Evolutionary conservation across 2,329 filamentous ascomycete species (phyloP), one percentile per base, ranked within the genome.

Genomic region (Neonectria faginata): DNA sequence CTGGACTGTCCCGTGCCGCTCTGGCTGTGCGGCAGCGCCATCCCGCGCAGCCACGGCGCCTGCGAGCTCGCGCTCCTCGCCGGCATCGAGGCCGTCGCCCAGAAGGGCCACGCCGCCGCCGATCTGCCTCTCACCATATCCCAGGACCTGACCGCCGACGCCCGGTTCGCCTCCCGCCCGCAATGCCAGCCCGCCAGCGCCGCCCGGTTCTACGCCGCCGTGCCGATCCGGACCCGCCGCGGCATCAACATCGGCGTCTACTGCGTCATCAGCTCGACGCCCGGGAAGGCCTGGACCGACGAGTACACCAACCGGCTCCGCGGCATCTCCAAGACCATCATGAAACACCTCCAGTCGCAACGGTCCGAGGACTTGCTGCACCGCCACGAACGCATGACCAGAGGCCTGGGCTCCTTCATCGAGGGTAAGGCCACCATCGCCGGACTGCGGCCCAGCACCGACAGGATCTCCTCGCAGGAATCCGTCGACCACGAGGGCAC

Each of bases 161-260:
- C 72, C 2, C 73, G 76, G 1, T 80, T 79, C 47, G 61, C 65
- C 6, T 33, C 58, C 18, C 71, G 72, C 5, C 60, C 72, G 0
- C 76, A 72, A 16, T 73, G 74, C 11, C 67, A 58, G 9, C 57
- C 62, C 0, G 71, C 74, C 27, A 68, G 70, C 0, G 62, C 64
- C 2, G 70, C 73, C 16, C 70, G 74, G 1, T 83, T 83, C 59
- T 83, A 82, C 47, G 80, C 80, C 0, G 81, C 75, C 0, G 78
- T 81, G 0, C 81, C 82, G 2, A 81, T 83, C 12, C 76, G 79
- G 0, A 79, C 79, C 0, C 75, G 69, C 0, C 68, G 74, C 3
- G 81, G 80, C 18, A 77, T 83, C 61, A 80, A 82, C 54, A 83
- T 83, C 4, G 82, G 81, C 3, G 77, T 79, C 0, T 78, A 77